phyloP scores from a whole-genome alignment of 257 asterid genomes.

The Scutellaria minor region DNA sequence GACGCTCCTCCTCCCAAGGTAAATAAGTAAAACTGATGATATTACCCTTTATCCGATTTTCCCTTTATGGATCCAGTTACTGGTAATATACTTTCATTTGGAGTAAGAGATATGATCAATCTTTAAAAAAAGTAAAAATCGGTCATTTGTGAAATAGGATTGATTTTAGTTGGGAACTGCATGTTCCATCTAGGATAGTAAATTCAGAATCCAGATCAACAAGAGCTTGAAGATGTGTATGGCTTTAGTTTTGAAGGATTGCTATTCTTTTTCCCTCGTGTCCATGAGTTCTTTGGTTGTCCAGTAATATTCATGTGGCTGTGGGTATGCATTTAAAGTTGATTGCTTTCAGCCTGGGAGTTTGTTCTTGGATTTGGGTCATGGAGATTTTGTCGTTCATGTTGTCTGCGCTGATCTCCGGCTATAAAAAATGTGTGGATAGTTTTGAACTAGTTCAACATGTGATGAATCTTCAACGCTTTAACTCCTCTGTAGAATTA shows the following conservation, averaged over 20 bases:
- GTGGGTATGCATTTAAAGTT: background rate
- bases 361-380: conserved; percentile 1
- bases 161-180: background rate
- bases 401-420: background rate
- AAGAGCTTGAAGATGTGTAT: background rate
- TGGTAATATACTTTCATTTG: conserved; percentile 9
- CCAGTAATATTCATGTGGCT: background rate
- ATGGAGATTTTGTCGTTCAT: conserved; percentile 9
- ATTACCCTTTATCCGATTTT: background rate
- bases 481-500: background rate
- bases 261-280: background rate
- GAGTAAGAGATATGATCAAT: conserved; percentile 10
- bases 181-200: background rate
- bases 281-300: background rate
- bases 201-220: background rate
- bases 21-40: conserved; percentile 12
- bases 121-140: background rate
- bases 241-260: conserved; percentile 8
- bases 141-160: background rate
- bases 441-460: background rate
- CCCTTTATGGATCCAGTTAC: background rate
- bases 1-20: conserved; percentile 59
- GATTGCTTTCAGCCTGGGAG: background rate
- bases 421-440: background rate
- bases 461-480: background rate